These are phyloP conservation scores for Knoxia roxburghii DNA, from an alignment of 257 asterid species.

Conservation along the genomic window DNA sequence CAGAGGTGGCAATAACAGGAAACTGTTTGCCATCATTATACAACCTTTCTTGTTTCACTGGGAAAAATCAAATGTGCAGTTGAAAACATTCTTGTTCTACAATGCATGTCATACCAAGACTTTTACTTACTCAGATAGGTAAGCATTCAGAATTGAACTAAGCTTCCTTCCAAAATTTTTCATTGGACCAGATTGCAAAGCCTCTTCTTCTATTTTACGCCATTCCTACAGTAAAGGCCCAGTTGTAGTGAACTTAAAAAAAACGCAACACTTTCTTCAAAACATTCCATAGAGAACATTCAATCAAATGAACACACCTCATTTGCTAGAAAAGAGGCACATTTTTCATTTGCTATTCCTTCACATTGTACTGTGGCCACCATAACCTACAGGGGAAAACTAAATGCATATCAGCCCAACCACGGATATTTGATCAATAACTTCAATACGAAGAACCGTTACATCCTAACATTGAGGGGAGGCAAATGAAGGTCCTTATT, in stretches of 20 bases:
- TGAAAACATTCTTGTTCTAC: not conserved
- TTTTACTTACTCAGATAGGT: conserved; percentile 67
- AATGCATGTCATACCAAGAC: not conserved
- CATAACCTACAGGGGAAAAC: conserved; percentile 58
- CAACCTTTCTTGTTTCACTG: not conserved
- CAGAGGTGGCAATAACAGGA: not conserved
- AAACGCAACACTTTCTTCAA: not conserved
- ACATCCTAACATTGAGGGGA: conserved; percentile 69
- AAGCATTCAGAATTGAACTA: conserved; percentile 53
- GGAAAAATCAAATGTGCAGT: not conserved
- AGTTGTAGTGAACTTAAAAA: not conserved
- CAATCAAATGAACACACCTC: conserved; percentile 43
- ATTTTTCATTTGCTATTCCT: conserved; percentile 82
- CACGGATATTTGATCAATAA: not conserved
- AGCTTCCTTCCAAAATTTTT: conserved; percentile 82
- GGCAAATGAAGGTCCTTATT: conserved; percentile 91
- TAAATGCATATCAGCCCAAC: conserved; percentile 3
- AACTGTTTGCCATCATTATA: not conserved
- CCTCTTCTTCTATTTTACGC: conserved; percentile 59
- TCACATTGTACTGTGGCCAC: conserved; percentile 98
- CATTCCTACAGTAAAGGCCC: conserved; percentile 47
- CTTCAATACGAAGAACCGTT: not conserved
- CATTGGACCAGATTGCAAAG: conserved; percentile 63
- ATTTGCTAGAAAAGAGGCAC: conserved; percentile 54
- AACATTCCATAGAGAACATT: not conserved